Percentiles rank a stretch among this genome's conserved stretches.
Evolutionary conservation across 495 filamentous ascomycete species (phyloP).

Genomic region (Hypoxylon perforatum): DNA sequence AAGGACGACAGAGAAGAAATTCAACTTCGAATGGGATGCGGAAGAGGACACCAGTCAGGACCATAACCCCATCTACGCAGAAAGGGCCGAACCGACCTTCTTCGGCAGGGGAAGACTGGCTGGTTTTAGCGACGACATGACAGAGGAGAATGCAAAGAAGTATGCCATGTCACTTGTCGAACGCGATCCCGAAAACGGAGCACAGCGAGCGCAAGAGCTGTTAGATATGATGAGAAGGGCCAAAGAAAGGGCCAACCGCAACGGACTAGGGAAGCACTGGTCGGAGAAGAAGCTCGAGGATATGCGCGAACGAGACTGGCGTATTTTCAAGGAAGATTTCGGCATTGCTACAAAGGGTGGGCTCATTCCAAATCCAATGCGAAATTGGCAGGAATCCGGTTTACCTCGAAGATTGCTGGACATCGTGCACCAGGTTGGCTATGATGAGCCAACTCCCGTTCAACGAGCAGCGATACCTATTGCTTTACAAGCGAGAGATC

Average conservation of each 20-base stretch:
- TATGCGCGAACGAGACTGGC: constrained; percentile 99
- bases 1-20: constrained; percentile 94
- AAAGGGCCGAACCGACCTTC: constrained; percentile 65
- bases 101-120: constrained; percentile 84
- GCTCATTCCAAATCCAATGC: constrained; percentile 94
- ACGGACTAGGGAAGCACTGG: constrained; percentile 88
- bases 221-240: constrained; percentile 76
- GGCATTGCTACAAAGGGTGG: constrained; percentile 93
- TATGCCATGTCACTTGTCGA: constrained; percentile 83
- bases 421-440: constrained; percentile 86
- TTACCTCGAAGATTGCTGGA: constrained; percentile 84
- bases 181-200: constrained; percentile 83
- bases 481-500: constrained; percentile 89
- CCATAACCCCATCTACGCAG: constrained; percentile 88
- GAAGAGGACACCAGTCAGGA: constrained; percentile 94
- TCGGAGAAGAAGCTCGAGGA: constrained; percentile 94
- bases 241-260: constrained; percentile 79
- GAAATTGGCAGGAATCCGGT: constrained; percentile 88
- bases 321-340: constrained; percentile 99
- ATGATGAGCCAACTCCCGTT: constrained; percentile 91
- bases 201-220: constrained; percentile 79
- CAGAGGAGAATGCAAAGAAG: constrained; percentile 73
- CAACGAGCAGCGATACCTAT: constrained; percentile 97
- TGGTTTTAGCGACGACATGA: constrained; percentile 82
- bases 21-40: constrained; percentile 98